A percentile compares a stretch with the other conserved stretches of the same genome.
Evolutionary conservation across 73 alveolate species (phyloP).

Genomic region (Vitrella brassicaformis): DNA sequence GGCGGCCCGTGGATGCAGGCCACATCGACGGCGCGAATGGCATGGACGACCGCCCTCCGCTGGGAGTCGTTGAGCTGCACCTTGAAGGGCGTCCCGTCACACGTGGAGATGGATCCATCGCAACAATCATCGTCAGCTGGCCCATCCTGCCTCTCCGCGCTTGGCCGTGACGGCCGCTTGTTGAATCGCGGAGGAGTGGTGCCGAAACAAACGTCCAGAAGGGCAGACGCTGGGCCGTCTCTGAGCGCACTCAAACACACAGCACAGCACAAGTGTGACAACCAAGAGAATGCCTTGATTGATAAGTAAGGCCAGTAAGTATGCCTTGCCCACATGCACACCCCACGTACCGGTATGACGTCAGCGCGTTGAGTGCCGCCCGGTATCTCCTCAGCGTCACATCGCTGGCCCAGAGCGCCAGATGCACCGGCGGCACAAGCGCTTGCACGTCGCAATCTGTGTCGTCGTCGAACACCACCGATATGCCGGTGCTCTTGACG

Average conservation of each 20-base stretch:
- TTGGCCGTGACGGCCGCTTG: background rate
- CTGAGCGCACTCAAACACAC: too few species aligned
- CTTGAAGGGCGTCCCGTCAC: background rate
- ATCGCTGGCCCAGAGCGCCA: too few species aligned
- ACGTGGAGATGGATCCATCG: background rate
- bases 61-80: slow-evolving; percentile 18
- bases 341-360: too few species aligned
- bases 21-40: slow-evolving; percentile 43
- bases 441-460: too few species aligned
- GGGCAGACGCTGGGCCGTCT: slow-evolving; percentile 4
- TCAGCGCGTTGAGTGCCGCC: slow-evolving; percentile 16
- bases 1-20: slow-evolving; percentile 92
- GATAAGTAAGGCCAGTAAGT: too few species aligned
- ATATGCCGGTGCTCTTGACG: background rate
- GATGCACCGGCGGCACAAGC: too few species aligned
- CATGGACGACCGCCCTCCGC: slow-evolving; percentile 10
- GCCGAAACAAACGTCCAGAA: slow-evolving; percentile 18
- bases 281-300: too few species aligned
- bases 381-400: slow-evolving; percentile 23
- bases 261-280: too few species aligned
- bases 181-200: background rate
- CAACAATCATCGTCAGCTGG: background rate
- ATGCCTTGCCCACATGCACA: too few species aligned
- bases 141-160: background rate
- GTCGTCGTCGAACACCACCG: too few species aligned